Evolutionary conservation across 306 rosid species (phyloP), one percentile per base, ranked within the genome.

Genomic region (Trifolium pratense): DNA sequence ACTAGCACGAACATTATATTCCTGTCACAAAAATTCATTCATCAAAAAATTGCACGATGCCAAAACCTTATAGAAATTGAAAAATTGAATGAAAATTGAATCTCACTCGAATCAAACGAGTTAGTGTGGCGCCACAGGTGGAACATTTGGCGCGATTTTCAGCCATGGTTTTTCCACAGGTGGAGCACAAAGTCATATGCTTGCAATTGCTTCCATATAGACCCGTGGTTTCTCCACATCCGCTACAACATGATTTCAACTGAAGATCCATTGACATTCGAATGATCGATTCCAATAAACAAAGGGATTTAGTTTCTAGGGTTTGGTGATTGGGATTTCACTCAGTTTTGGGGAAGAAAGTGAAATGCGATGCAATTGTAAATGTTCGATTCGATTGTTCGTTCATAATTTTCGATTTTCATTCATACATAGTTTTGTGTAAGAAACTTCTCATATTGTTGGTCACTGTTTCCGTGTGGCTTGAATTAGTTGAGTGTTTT

Each of bases 141-240:
- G 25, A 56, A 84, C 98, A 94, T 67, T 84, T 94, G 59, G 80
- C 80, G 56, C 83, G 87, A 3, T 84, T 91, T 82, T 89, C 87
- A 0, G 97, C 96, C 97, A 84, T 91, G 76, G 81, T 77, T 83
- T 93, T 91, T 73, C 94, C 98, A 45, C 98, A 93, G 42, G 82
- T 74, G 76, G 86, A 75, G 86, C 98, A 93, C 40, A 94, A 76
- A 16, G 96, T 91, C 96, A 89, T 78, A 84, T 91, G 98, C 85
- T 89, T 94, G 89, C 97, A 91, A 72, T 91, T 89, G 88, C 98
- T 94, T 40, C 97, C 98, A 73, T 94, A 94, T 75, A 94, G 78
- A 59, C 91, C 94, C 25, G 88, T 61, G 29, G 91, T 87, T 32
- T 96, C 82, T 39, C 92, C 91, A 53, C 98, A 94, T 16, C 96